Evolutionary conservation across 1,139 yeast genomes (phyloP).

Genomic region (Hansenula anomala): DNA sequence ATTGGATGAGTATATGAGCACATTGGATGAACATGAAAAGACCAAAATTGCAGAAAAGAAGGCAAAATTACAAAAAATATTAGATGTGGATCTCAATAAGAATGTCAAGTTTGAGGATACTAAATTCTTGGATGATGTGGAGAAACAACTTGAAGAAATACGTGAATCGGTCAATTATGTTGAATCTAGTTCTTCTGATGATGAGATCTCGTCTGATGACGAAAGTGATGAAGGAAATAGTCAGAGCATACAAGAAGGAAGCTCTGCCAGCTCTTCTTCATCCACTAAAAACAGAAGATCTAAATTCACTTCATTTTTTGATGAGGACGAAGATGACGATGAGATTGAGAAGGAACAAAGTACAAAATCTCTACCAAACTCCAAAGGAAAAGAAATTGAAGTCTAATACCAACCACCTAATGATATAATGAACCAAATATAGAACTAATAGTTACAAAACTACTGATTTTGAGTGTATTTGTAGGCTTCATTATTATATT

Average conservation of each 20-base stretch:
- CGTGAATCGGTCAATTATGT: constrained; percentile 8
- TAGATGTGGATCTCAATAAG: constrained; percentile 20
- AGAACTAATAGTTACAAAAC: too few relatives aligned
- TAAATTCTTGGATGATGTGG: constrained; percentile 30
- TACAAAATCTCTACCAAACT: neutral
- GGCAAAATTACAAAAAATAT: constrained; percentile 28
- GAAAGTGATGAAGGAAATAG: constrained; percentile 3
- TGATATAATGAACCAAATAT: too few relatives aligned
- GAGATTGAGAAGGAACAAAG: neutral
- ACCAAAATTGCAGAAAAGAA: constrained; percentile 25
- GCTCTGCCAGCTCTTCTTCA: neutral
- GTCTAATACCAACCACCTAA: too few relatives aligned
- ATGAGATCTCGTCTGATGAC: constrained; percentile 1
- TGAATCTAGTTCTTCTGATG: neutral
- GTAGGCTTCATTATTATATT: too few relatives aligned
- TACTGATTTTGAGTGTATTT: too few relatives aligned
- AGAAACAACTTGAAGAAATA: constrained; percentile 26
- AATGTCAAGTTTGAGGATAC: constrained; percentile 29
- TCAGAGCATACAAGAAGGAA: too few relatives aligned
- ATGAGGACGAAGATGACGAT: constrained; percentile 2
- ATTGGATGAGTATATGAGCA: constrained; percentile 28
- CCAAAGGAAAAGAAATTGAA: neutral
- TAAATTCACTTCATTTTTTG: constrained; percentile 12
- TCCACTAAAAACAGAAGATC: constrained; percentile 1
- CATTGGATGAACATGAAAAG: constrained; percentile 21